Percentiles rank a stretch among this genome's conserved stretches.
Evolutionary conservation across 176 grass and related monocot species (phyloP).

Genomic region (Triticum dicoccoides): DNA sequence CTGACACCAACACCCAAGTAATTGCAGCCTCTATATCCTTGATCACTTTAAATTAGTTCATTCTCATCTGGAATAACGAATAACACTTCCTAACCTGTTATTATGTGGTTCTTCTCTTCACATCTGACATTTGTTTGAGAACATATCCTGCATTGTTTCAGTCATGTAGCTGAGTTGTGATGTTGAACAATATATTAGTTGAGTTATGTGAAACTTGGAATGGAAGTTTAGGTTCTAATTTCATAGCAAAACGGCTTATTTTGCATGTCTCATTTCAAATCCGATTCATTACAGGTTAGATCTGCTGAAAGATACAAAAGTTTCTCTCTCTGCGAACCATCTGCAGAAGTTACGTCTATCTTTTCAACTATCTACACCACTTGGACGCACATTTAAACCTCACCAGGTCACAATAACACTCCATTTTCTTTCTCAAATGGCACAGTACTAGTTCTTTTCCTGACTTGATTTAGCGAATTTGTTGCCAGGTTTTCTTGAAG

Average conservation of each 20-base stretch:
- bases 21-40: not conserved
- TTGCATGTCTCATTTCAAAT: conserved; percentile 18
- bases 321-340: conserved; percentile 82
- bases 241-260: not conserved
- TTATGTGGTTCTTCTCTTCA: not conserved
- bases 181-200: not conserved
- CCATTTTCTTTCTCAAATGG: conserved; percentile 15
- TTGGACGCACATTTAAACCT: conserved; percentile 79
- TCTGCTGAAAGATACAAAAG: conserved; percentile 54
- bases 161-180: not conserved
- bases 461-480: conserved; percentile 36
- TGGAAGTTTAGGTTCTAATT: not conserved
- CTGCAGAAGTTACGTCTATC: conserved; percentile 80
- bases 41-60: not conserved
- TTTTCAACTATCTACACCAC: conserved; percentile 74
- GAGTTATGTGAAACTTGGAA: not conserved
- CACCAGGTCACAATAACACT: conserved; percentile 63
- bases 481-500: conserved; percentile 76
- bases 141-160: not conserved
- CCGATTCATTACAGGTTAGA: conserved; percentile 69
- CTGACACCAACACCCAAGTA: not conserved
- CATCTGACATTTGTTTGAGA: not conserved
- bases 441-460: not conserved
- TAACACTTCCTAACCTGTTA: not conserved
- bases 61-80: conserved; percentile 8